Conservation (phyloP, 2,329 filamentous ascomycete species). For the Trichoderma sp. region DNA sequence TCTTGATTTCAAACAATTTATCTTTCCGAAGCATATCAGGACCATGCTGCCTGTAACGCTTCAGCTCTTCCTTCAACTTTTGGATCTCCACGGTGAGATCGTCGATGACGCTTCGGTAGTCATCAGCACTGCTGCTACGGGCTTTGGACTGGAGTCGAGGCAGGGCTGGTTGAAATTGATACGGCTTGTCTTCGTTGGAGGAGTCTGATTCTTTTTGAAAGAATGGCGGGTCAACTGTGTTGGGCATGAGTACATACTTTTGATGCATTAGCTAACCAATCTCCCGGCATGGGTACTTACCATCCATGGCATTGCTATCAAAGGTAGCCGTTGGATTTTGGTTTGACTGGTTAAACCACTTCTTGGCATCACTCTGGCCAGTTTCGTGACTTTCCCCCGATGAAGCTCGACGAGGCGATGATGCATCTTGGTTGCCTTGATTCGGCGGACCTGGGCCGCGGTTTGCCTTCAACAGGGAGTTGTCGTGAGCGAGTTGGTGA, state of each 20-base stretch:
- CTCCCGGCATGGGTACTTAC: conserved; percentile 30
- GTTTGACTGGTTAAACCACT: conserved; percentile 56
- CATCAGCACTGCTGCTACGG: conserved; percentile 64
- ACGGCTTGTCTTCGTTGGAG: conserved; percentile 46
- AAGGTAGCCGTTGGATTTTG: conserved; percentile 46
- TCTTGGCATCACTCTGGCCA: conserved; percentile 48
- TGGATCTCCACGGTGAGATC: conserved; percentile 84
- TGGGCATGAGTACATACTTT: conserved; percentile 5
- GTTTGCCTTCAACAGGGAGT: conserved; percentile 31
- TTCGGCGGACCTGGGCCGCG: conserved; percentile 28
- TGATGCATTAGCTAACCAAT: not conserved
- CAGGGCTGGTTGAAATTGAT: conserved; percentile 26
- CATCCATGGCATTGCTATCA: conserved; percentile 48
- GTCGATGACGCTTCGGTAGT: conserved; percentile 80
- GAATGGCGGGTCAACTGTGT: conserved; percentile 52
- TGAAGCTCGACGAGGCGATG: conserved; percentile 39
- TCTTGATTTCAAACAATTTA: conserved; percentile 78
- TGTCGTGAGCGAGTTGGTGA: conserved; percentile 47
- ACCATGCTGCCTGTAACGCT: conserved; percentile 66
- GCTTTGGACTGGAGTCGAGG: conserved; percentile 35
- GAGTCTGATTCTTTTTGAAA: conserved; percentile 54
- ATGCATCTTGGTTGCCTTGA: conserved; percentile 22
- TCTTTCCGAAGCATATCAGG: conserved; percentile 68
- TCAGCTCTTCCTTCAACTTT: conserved; percentile 69
- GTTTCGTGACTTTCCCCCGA: conserved; percentile 52